These are phyloP conservation scores for Euphorbia peplus DNA, from an alignment of 345 rosid species.

Conservation along the genomic window DNA sequence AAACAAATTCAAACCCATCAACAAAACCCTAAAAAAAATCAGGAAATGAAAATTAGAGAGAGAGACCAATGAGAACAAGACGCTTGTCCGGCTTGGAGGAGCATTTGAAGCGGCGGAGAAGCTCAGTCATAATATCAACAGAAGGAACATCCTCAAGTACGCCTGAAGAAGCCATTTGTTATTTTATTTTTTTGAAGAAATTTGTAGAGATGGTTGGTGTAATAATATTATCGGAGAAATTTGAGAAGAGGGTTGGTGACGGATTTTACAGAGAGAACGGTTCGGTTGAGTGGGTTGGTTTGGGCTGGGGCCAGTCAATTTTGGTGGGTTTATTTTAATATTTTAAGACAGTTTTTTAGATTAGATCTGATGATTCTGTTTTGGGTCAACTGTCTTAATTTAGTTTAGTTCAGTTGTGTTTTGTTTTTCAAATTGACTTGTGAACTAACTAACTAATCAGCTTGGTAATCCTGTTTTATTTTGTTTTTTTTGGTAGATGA, in stretches of 20 bases:
- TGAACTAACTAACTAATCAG: no score
- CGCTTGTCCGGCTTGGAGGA: slow-evolving; percentile 86
- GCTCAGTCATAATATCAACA: slow-evolving; percentile 77
- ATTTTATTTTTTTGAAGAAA: no score
- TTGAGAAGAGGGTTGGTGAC: not conserved
- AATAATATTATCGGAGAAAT: no score
- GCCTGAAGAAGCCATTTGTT: slow-evolving; percentile 54
- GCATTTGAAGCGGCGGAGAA: slow-evolving; percentile 93
- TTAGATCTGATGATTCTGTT: not conserved
- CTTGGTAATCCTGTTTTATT: no score
- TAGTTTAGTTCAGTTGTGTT: not conserved
- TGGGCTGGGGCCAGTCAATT: not conserved
- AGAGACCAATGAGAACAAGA: slow-evolving; percentile 71
- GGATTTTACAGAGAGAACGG: not conserved
- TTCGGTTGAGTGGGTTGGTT: not conserved
- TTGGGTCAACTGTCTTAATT: not conserved
- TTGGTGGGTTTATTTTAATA: not conserved
- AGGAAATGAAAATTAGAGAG: not conserved
- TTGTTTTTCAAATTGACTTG: not conserved
- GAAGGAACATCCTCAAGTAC: slow-evolving; percentile 76
- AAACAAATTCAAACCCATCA: not conserved
- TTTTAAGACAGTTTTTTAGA: not conserved
- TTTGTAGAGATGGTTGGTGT: not conserved
- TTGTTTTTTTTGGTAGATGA: no score
- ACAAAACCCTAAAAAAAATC: not conserved